Evolutionary conservation across 345 rosid genomes (phyloP).

Genomic region (Melaleuca alternifolia): DNA sequence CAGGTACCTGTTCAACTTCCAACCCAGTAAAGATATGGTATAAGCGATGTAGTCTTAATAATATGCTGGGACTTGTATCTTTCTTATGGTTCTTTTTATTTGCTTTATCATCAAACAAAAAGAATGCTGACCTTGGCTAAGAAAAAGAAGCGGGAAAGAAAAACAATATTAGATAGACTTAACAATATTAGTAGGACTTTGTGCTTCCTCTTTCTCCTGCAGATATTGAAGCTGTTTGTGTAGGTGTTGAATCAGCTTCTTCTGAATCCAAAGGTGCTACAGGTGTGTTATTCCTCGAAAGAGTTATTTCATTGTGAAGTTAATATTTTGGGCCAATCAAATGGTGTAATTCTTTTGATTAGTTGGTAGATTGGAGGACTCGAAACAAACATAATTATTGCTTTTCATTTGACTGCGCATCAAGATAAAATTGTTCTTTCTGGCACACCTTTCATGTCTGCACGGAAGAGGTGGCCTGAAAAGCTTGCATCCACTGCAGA

Average conservation of each 20-base stretch:
- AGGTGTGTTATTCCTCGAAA: background rate
- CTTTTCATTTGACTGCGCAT: background rate
- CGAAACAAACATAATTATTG: too few relatives aligned
- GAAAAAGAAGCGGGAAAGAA: accelerated
- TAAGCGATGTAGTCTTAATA: background rate
- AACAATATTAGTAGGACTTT: background rate
- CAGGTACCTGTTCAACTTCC: background rate
- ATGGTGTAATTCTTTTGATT: too few relatives aligned
- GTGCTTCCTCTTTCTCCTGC: background rate
- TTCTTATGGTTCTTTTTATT: background rate
- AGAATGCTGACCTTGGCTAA: background rate
- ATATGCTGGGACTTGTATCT: background rate
- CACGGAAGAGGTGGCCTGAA: background rate
- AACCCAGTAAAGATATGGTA: background rate
- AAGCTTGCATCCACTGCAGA: background rate
- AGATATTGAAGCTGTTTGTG: accelerated
- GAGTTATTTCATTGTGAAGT: background rate
- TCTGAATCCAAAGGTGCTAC: background rate
- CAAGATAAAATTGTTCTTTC: background rate
- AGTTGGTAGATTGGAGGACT: too few relatives aligned
- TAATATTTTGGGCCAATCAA: background rate
- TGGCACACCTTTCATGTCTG: background rate
- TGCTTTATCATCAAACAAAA: background rate
- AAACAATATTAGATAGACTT: background rate
- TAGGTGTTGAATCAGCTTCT: accelerated